Evolutionary conservation across 352 stramenopile species (phyloP).

Genomic region (Elongisporangium prolatum): DNA sequence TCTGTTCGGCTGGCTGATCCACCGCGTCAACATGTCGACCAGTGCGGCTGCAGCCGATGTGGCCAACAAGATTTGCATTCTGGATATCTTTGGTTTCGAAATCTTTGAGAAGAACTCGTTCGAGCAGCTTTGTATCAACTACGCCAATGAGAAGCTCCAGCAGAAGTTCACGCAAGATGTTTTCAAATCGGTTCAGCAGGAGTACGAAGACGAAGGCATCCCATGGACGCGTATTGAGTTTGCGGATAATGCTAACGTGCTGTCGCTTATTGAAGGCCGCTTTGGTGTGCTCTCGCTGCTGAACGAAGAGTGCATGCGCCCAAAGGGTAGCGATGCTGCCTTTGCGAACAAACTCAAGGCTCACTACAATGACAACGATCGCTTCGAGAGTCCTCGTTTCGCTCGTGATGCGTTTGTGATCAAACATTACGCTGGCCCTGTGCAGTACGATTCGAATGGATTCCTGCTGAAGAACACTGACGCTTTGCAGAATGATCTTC

Average conservation of each 20-base stretch:
- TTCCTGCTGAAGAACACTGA: conserved; percentile 98
- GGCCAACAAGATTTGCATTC: conserved; percentile 82
- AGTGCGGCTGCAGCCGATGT: conserved; percentile 45
- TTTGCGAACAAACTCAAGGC: conserved; percentile 88
- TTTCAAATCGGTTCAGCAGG: conserved; percentile 93
- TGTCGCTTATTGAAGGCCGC: conserved; percentile 86
- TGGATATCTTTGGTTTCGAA: conserved; percentile 99
- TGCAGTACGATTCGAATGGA: conserved; percentile 90
- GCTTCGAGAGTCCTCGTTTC: conserved; percentile 81
- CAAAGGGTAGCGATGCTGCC: conserved; percentile 79
- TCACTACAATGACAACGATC: conserved; percentile 86
- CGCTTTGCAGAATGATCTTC: conserved; percentile 91
- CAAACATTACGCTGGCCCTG: conserved; percentile 94
- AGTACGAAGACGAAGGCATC: conserved; percentile 96
- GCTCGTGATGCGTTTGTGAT: conserved; percentile 91
- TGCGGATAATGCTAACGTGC: conserved; percentile 87
- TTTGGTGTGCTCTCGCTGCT: conserved; percentile 90
- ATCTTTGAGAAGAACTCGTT: conserved; percentile 96
- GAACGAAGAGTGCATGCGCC: conserved; percentile 92
- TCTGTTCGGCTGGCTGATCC: conserved; percentile 96
- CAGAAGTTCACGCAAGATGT: conserved; percentile 92
- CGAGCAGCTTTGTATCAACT: conserved; percentile 96
- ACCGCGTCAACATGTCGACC: conserved; percentile 66
- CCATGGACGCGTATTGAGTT: conserved; percentile 91
- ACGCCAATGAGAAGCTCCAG: conserved; percentile 95